Conservation (phyloP, 2,329 filamentous ascomycete species). For the Curvularia sp. region DNA sequence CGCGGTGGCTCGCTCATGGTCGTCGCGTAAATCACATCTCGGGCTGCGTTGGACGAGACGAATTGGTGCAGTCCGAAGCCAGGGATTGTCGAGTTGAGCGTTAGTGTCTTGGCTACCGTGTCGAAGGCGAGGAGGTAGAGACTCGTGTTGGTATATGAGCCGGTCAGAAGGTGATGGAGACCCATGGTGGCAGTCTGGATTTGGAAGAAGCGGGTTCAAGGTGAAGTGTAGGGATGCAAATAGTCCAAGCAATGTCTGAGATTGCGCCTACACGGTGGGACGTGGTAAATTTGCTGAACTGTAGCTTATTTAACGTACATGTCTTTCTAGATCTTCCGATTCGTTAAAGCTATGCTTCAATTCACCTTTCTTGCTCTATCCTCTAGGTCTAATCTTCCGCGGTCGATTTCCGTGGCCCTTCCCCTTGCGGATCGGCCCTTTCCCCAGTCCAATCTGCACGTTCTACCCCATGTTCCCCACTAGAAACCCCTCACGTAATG, state of each 20-base stretch:
- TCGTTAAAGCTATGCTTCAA: no score
- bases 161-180: conserved; percentile 9
- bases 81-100: conserved; percentile 7
- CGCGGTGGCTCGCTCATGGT: conserved; percentile 9
- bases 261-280: neutral
- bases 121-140: conserved; percentile 12
- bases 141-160: conserved; percentile 9
- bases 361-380: neutral
- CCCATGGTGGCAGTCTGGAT: neutral
- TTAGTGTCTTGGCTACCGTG: conserved; percentile 8
- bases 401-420: neutral
- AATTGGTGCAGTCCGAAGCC: conserved; percentile 8
- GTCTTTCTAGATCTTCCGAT: neutral
- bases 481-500: neutral
- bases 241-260: neutral
- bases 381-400: neutral
- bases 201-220: neutral
- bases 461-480: neutral
- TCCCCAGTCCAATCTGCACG: neutral
- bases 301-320: neutral
- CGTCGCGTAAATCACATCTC: conserved; percentile 11
- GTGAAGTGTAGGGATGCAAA: no score
- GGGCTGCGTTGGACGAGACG: conserved; percentile 6
- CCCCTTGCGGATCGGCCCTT: neutral
- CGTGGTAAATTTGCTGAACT: neutral